Evolutionary conservation across 202 grass and related monocot species (phyloP), one percentile per base, ranked within the genome.

Genomic region (Setaria italica): DNA sequence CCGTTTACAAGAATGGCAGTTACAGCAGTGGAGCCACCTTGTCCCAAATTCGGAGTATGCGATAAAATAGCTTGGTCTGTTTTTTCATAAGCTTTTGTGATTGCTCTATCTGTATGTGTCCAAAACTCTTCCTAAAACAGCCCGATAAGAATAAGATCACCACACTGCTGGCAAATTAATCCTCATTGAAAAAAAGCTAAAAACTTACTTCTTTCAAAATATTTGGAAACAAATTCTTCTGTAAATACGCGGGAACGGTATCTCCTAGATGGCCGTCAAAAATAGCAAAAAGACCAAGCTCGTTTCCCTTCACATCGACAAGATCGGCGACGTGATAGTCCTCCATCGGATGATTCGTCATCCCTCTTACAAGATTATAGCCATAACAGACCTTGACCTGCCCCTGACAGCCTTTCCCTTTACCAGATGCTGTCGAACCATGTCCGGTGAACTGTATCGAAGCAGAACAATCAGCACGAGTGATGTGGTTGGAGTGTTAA

Each of bases 341-440:
- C 79, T 97, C 94, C 94, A 95, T 97, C 4, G 94, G 89, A 89
- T 97, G 94, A 71, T 90, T 97, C 12, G 91, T 90, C 83, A 79
- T 89, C 67, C 94, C 89, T 83, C 87, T 90, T 51, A 94, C 82
- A 42, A 97, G 85, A 80, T 86, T 88, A 78, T 85, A 97, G n/a
- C 94, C 94, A 41, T 92, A 97, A 53, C n/a, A 86, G 37, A 97
- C 83, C 67, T 90, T 97, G 10, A 87, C 78, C n/a, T 67, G 53
- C 20, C 89, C 85, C 16, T 97, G 94, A 35, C 65, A 86, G 56
- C 62, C 64, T 91, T 94, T 97, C 62, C 91, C 89, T 87, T 90
- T 94, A 55, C 91, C 91, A 72, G 89, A 82, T 32, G 77, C 50
- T 2, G 69, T 75, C 17, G 90, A 95, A 15, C 80, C 64, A 49